Evolutionary conservation across 257 asterid genomes (phyloP).

Genomic region (Linaria vulgaris): DNA sequence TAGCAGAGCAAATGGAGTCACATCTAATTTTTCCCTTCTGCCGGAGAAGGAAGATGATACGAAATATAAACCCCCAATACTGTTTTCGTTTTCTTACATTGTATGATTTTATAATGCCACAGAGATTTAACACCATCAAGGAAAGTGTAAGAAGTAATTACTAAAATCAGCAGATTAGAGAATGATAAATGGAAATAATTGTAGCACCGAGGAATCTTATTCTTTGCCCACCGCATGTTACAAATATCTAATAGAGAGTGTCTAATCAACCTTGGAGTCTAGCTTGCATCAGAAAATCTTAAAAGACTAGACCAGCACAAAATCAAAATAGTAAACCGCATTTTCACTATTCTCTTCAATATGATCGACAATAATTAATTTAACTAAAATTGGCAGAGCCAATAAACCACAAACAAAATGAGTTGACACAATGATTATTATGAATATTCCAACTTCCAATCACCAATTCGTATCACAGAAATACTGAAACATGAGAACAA

Average conservation of each 20-base stretch:
- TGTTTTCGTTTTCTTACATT: no score
- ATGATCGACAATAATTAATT: background rate
- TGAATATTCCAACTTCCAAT: background rate
- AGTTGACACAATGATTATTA: no score
- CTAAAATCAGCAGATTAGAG: background rate
- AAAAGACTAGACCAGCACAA: background rate
- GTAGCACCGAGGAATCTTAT: background rate
- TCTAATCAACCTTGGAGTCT: background rate
- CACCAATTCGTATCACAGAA: background rate
- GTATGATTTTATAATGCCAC: background rate
- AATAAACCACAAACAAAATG: background rate
- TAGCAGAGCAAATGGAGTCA: no score
- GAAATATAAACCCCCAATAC: no score
- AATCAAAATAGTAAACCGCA: background rate
- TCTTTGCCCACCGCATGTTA: background rate
- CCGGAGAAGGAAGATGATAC: no score
- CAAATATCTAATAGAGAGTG: background rate
- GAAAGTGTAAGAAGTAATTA: background rate
- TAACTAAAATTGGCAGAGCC: background rate
- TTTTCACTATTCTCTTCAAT: background rate
- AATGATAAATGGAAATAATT: no score
- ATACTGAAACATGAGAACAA: background rate
- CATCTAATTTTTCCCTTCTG: no score
- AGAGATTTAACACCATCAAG: background rate
- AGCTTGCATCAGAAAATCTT: background rate